Base-by-base conservation (phyloP, 352 stramenopile genomes). In the Globisporangium canariense region DNA sequence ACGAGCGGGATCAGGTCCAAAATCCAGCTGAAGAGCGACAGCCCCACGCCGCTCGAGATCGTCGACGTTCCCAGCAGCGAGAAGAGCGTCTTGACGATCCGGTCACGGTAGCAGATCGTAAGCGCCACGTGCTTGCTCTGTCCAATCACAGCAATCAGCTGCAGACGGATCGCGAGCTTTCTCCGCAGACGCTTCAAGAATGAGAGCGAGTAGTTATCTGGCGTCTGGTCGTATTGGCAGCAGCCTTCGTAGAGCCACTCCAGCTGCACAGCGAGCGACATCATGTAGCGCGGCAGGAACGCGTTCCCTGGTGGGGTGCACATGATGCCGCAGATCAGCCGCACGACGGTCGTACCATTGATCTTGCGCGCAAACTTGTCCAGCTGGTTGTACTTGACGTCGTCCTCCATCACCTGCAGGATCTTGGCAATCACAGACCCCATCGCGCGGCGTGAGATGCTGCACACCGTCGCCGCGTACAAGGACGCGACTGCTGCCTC, bases 21-120 rank as follows among this genome's bases (percentile, higher is more conserved):
- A 57, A 94, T 94, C 87, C 87, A 96, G 61, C 79, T 89, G 59
- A 96, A 96, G 6, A 96, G 79, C 34, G 87, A 91, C 10, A 91
- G 56, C 1, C 87, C 85, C 0, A 76, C 69, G 36, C 76, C 85
- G 43, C 68, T 77, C 14, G 74, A 80, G 18, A 90, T 78, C 32
- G 74, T 70, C n/a, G 84, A 86, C 3, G 85, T 94, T 10, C 79
- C 76, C 16, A 96, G 72, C 13, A 94, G 65, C 36, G 81, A 79
- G 62, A 94, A 93, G 10, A 96, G 71, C 22, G 86, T 82, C 62
- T 92, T 92, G 11, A 90, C 83, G 36, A 96, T 94, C 20, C 87
- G 82, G 60, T 96, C 86, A 28, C 87, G 83, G 65, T 93, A 94
- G 56, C 73, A 93, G 66, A 91, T 90, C 0, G 85, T 94, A 53